Evolutionary conservation across 2,329 filamentous ascomycete genomes (phyloP), one percentile per base, ranked within the genome.

Genomic region (Pseudogymnoascus verrucosus): DNA sequence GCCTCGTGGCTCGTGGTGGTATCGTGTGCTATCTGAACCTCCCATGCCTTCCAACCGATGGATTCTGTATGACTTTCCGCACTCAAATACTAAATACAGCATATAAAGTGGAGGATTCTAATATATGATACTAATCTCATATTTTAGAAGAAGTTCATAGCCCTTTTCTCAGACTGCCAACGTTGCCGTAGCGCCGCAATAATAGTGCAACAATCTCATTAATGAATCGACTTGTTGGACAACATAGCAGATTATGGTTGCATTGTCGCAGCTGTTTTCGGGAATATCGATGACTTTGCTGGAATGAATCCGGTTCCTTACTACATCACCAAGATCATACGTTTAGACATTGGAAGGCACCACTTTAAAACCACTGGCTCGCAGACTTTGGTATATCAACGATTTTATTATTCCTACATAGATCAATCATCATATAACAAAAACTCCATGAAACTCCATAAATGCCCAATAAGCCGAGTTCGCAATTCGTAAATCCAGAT

Each of bases 331-430:
- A 26, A 26, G 21, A 23, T 51, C 11, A 26, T 51, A 6, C 21
- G 23, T 51, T 23, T 28, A 4, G 3, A 5, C 4, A 10, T 31
- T 31, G 23, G 1, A 34, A 34, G 8, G 28, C 51, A 57, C n/a
- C 28, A 57, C 19, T 34, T 5, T 34, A 34, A 31, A 57, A 28
- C 51, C 28, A 57, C 8, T 2, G 3, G 10, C 28, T 36, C 16
- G 28, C 10, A 36, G 16, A 36, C 28, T 34, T 34, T 10, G 16
- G 21, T 19, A 57, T 23, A 57, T 36, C 51, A 57, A 57, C 28
- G 16, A 12, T 34, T 57, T 57, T 57, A 57, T 36, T 57, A 57
- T 57, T 57, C 51, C 51, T 57, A 34, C 51, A 57, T 57, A 34
- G 28, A 21, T 57, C 47, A 54, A 16, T 54, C 51, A 57, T 57